Evolutionary conservation across 768 basidiomycete species (phyloP), one percentile per base, ranked within the genome.

Genomic region (Tylopilus felleus): DNA sequence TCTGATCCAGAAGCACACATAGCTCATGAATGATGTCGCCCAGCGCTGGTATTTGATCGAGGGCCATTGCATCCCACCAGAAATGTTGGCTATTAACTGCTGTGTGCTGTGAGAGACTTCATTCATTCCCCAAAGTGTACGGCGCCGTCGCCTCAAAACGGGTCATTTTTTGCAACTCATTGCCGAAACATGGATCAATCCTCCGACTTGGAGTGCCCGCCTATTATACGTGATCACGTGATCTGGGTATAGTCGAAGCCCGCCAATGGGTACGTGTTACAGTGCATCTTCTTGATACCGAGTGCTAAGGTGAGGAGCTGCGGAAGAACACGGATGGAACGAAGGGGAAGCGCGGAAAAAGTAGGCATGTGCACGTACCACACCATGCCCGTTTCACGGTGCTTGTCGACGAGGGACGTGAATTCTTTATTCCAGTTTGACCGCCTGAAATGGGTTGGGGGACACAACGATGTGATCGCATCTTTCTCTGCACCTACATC

Each of bases 401-500:
- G 95, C 68, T 87, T 90, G 64, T 89, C 83, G 3, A 77, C 78
- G 52, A 98, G 82, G 13, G 86, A 86, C 29, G 74, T 65, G 71
- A 89, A 90, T 14, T 86, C 82, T 41, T 80, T 78, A 59, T 87
- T 85, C 88, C 86, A 89, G 69, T 95, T 93, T 16, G 93, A 93
- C 54, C 93, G 74, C 40, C 94, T 91, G 65, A 88, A 95, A 72
- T 96, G 93, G 12, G 95, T 98, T 0, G 95, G 95, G 0, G 95
- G 87, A 22, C 93, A 81, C 12, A 97, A 76, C 1, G 85, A 80
- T 4, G 94, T 96, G 67, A 98, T 89, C 3, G 93, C 87, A 62
- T 98, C 95, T 72, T 85, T 87, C 57, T 96, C 90, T 2, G 90
- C 89, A 48, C 95, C 95, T 35, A 97, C 93, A 61, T 96, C 93